These are phyloP conservation scores for Aspergillus heteromorphus DNA, from an alignment of 495 filamentous ascomycete species.

Conservation along the genomic window DNA sequence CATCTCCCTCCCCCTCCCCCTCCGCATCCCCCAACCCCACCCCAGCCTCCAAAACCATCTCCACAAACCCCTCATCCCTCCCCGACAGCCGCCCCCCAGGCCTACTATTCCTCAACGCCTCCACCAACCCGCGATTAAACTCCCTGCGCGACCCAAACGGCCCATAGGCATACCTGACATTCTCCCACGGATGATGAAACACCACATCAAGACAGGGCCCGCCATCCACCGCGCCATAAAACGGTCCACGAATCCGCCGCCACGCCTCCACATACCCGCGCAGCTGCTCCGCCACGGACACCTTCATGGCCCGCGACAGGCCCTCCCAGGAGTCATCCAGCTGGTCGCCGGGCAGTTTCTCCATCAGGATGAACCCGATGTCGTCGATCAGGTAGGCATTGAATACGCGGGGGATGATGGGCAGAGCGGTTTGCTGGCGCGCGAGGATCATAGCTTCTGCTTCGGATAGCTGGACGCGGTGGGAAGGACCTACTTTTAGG, in stretches of 20 bases:
- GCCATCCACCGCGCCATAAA: conserved; percentile 19
- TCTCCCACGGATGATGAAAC: conserved; percentile 18
- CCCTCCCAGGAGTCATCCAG: conserved; percentile 14
- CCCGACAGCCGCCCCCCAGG: conserved; percentile 5
- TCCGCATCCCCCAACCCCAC: neutral
- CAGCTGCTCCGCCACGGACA: conserved; percentile 10
- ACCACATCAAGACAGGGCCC: conserved; percentile 15
- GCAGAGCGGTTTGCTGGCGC: conserved; percentile 19
- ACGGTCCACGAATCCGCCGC: conserved; percentile 14
- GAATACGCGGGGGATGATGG: conserved; percentile 22
- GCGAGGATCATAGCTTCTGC: conserved; percentile 23
- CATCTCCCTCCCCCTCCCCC: neutral
- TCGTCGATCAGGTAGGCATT: conserved; percentile 22
- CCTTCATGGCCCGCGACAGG: conserved; percentile 2
- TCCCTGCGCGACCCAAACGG: conserved; percentile 13
- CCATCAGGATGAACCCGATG: conserved; percentile 27
- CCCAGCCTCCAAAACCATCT: conserved; percentile 12
- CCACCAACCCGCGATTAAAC: conserved; percentile 18
- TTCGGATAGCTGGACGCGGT: conserved; percentile 19
- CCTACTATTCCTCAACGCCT: conserved; percentile 15
- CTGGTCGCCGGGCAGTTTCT: conserved; percentile 15
- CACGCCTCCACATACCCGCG: conserved; percentile 13
- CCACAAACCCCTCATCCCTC: conserved; percentile 9
- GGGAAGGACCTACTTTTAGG: conserved; percentile 14
- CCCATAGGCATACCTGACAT: conserved; percentile 12